Evolutionary conservation across 495 filamentous ascomycete species (phyloP).

Genomic region (Neurospora sp.): DNA sequence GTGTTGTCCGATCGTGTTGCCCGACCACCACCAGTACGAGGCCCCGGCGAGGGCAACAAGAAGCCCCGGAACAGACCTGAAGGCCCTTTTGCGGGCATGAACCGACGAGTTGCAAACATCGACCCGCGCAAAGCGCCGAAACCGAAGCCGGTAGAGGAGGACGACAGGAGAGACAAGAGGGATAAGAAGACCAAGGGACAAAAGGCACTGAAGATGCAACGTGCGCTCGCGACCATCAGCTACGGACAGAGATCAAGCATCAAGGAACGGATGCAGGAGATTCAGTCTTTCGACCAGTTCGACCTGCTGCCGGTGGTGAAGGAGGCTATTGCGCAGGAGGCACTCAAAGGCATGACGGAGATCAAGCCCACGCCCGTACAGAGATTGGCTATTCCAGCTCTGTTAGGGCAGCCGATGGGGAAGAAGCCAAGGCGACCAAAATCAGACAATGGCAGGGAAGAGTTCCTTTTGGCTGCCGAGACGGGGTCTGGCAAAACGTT

Average conservation of each 20-base stretch:
- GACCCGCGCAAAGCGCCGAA: conserved; percentile 18
- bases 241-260: conserved; percentile 59
- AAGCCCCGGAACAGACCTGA: conserved; percentile 27
- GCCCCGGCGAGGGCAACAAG: conserved; percentile 15
- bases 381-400: conserved; percentile 69
- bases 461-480: conserved; percentile 87
- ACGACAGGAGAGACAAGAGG: conserved; percentile 15
- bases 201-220: conserved; percentile 94
- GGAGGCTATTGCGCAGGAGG: conserved; percentile 59
- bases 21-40: conserved; percentile 34
- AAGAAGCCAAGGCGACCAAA: background rate
- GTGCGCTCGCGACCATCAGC: conserved; percentile 57
- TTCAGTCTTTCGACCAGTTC: conserved; percentile 74
- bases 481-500: conserved; percentile 96
- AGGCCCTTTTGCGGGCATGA: conserved; percentile 72
- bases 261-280: conserved; percentile 55
- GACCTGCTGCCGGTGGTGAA: conserved; percentile 60
- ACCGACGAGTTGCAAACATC: conserved; percentile 58
- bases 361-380: conserved; percentile 80
- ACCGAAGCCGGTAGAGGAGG: conserved; percentile 20
- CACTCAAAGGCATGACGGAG: conserved; percentile 58
- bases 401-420: conserved; percentile 40
- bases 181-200: conserved; percentile 26
- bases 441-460: conserved; percentile 37
- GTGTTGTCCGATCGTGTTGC: conserved; percentile 64